Evolutionary conservation across 257 asterid species (phyloP).

Genomic region (Gentiana straminea): DNA sequence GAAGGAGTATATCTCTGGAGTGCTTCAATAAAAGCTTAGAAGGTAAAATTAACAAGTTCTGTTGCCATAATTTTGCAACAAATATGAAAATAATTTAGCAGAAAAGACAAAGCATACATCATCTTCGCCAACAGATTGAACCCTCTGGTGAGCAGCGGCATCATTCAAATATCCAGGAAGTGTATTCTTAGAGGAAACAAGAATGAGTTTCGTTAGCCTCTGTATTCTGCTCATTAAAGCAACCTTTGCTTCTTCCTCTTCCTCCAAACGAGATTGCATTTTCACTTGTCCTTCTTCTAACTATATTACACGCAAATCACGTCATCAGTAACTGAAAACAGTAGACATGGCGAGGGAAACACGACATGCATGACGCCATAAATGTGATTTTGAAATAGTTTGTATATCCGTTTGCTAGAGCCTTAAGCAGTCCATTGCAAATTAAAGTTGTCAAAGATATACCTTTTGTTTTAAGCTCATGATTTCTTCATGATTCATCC

Average conservation of each 20-base stretch:
- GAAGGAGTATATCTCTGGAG: too few species aligned
- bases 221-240: conserved; percentile 99
- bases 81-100: too few species aligned
- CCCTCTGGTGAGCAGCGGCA: conserved; percentile 45
- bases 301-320: conserved; percentile 20
- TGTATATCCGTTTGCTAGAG: too few species aligned
- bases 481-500: conserved; percentile 80
- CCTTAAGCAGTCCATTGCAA: background rate
- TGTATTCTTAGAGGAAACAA: conserved; percentile 85
- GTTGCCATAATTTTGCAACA: too few species aligned
- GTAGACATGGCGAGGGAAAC: too few species aligned
- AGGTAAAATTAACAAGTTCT: too few species aligned
- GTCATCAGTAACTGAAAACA: background rate
- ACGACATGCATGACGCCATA: background rate
- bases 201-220: conserved; percentile 91
- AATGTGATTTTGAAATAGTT: background rate
- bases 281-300: conserved; percentile 98
- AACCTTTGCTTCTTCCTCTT: conserved; percentile 97
- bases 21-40: too few species aligned
- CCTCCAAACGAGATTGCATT: conserved; percentile 98
- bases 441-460: conserved; percentile 1
- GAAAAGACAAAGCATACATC: conserved; percentile 41
- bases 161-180: conserved; percentile 56
- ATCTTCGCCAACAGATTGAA: conserved; percentile 61
- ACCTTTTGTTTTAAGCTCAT: conserved; percentile 79